Evolutionary conservation across 2,329 filamentous ascomycete species (phyloP), one percentile per base, ranked within the genome.

Genomic region (Xylaria sp.): DNA sequence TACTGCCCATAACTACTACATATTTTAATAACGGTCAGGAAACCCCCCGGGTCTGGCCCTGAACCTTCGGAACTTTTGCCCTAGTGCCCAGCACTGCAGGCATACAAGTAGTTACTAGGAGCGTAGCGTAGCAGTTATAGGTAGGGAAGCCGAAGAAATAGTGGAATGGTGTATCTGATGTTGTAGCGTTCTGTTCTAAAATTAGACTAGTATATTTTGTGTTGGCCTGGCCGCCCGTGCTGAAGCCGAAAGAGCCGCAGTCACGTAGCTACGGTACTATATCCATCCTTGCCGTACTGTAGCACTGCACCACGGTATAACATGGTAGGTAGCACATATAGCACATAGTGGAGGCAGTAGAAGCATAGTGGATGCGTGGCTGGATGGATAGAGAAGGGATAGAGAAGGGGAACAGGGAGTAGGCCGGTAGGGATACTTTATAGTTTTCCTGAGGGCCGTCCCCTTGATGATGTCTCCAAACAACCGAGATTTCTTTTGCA

Each of bases 201-300:
- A 56, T 52, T 63, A 53, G 49, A 40, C 33, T 38, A 25, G 57
- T 3, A 38, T 23, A 31, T 50, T 33, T 37, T 37, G 3, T 31
- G 23, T 17, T 17, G n/a, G 45, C 23, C 23, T 47, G 25, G 28
- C 33, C 55, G 25, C 43, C 60, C 60, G 40, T 54, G 31, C 51
- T 37, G 46, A 63, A 60, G 51, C 56, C 56, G 51, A 60, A 33
- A 63, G 61, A 63, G 61, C 61, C 61, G 61, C 61, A 63, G 38
- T 14, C 15, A 38, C 42, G 42, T 57, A 51, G 42, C 31, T 37
- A 19, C 31, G n/a, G 38, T 54, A 35, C 23, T 31, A 31, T 31
- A 31, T 9, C 28, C 28, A 31, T 31, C 28, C 25, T 33, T 33
- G 21, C 38, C 37, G 4, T 17, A 43, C 51, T 3, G 51, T 43